phyloP scores from a whole-genome alignment of 345 rosid species.

The Nasturtium officinale region DNA sequence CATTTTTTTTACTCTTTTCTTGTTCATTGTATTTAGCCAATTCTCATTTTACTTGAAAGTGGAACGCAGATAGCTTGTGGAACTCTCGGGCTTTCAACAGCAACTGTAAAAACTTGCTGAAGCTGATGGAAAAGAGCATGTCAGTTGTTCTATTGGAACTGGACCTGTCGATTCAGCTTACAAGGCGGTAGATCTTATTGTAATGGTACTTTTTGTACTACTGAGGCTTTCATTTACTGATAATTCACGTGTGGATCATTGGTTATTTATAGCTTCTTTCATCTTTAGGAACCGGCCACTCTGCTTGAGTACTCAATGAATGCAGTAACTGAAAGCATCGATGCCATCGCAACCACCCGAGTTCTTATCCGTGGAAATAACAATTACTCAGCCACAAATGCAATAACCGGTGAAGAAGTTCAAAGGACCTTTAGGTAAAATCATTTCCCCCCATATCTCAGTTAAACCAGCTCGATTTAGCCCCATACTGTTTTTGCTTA shows the following conservation, averaged over 20 bases:
- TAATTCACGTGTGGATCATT: constrained; percentile 1
- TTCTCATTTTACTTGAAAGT: constrained; percentile 5
- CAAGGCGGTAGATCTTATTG: constrained; percentile 89
- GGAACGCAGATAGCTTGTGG: constrained; percentile 82
- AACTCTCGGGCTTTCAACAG: constrained; percentile 88
- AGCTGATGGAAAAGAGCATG: constrained; percentile 67
- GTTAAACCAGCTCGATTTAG: neutral
- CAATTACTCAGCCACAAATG: constrained; percentile 50
- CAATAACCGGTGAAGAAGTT: constrained; percentile 61
- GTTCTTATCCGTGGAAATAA: constrained; percentile 79
- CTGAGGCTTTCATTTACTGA: neutral
- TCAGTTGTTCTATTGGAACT: constrained; percentile 83
- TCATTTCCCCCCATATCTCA: neutral
- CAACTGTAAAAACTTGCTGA: constrained; percentile 83
- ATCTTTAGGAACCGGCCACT: constrained; percentile 59
- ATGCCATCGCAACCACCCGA: constrained; percentile 94
- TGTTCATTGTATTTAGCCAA: neutral
- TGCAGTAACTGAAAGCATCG: constrained; percentile 93
- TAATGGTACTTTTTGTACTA: constrained; percentile 54
- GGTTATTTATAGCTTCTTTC: neutral
- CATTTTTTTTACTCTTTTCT: neutral
- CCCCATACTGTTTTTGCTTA: neutral
- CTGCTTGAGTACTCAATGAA: constrained; percentile 88
- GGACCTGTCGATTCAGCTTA: constrained; percentile 99
- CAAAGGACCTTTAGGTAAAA: constrained; percentile 78